A percentile compares a stretch with the other conserved stretches of the same genome.
Conservation (phyloP, 2,329 filamentous ascomycete species). For the Paecilomyces sp. region DNA sequence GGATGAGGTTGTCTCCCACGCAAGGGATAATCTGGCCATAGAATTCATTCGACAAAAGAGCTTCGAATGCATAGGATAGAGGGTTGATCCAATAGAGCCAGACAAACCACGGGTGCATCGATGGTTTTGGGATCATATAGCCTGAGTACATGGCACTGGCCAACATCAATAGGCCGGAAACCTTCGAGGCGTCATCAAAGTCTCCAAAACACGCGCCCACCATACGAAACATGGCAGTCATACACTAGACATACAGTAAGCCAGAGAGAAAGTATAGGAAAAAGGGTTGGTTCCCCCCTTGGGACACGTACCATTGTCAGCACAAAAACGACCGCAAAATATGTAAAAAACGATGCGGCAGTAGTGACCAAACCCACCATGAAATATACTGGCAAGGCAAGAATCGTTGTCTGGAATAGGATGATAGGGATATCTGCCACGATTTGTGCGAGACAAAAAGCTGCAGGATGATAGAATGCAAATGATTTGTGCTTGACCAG, state of each 20-base stretch:
- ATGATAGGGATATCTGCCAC: slow-evolving; percentile 48
- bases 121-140: slow-evolving; percentile 40
- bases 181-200: slow-evolving; percentile 56
- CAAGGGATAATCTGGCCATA: slow-evolving; percentile 27
- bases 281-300: slow-evolving; percentile 5
- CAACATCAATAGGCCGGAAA: slow-evolving; percentile 32
- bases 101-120: slow-evolving; percentile 49
- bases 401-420: slow-evolving; percentile 56
- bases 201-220: slow-evolving; percentile 49
- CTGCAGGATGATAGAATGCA: slow-evolving; percentile 51
- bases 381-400: slow-evolving; percentile 53
- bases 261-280: too few relatives aligned
- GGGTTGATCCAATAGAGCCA: slow-evolving; percentile 39
- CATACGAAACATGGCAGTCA: slow-evolving; percentile 53
- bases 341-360: slow-evolving; percentile 55
- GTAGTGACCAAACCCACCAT: slow-evolving; percentile 51
- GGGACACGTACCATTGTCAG: slow-evolving; percentile 42
- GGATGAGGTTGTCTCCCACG: slow-evolving; percentile 27
- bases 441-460: slow-evolving; percentile 37
- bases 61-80: slow-evolving; percentile 31
- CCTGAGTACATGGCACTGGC: slow-evolving; percentile 34
- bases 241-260: slow-evolving; percentile 27
- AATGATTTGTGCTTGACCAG: slow-evolving; percentile 54
- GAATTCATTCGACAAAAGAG: slow-evolving; percentile 31
- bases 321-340: slow-evolving; percentile 48